Conservation (phyloP, 345 rosid genomes). For the Populus nigra region DNA sequence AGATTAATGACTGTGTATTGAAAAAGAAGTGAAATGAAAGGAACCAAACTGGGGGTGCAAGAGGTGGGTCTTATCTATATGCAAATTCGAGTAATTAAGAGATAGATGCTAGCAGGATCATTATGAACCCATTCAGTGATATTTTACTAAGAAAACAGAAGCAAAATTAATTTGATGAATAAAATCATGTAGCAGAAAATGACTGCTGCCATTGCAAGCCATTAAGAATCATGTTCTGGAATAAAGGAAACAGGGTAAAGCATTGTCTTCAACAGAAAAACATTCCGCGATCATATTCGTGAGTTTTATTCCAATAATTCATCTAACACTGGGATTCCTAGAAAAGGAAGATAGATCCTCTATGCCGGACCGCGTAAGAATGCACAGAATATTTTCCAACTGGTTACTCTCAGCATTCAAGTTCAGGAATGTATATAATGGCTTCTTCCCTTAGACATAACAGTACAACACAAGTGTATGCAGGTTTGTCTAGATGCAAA, state of each 20-base stretch:
- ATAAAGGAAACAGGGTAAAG: background rate
- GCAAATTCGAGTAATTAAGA: background rate
- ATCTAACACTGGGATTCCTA: background rate
- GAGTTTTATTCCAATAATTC: background rate
- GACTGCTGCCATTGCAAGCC: background rate
- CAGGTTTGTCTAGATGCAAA: background rate
- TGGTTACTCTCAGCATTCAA: background rate
- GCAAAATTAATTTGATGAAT: background rate
- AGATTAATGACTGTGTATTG: too few species aligned
- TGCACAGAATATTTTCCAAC: background rate
- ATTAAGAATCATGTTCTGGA: background rate
- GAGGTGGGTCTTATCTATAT: too few species aligned
- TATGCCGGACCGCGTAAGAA: background rate
- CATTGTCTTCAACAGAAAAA: background rate
- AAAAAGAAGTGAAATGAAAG: too few species aligned
- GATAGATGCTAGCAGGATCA: background rate
- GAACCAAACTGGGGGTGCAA: too few species aligned
- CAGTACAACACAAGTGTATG: background rate
- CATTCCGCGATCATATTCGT: background rate
- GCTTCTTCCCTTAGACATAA: background rate
- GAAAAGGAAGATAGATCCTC: background rate
- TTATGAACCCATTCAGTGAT: background rate
- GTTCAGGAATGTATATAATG: background rate
- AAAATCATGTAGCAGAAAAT: background rate
- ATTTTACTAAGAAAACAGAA: background rate